Evolutionary conservation across 2,329 filamentous ascomycete species (phyloP), one percentile per base, ranked within the genome.

Genomic region (Diplodia scrobiculata): DNA sequence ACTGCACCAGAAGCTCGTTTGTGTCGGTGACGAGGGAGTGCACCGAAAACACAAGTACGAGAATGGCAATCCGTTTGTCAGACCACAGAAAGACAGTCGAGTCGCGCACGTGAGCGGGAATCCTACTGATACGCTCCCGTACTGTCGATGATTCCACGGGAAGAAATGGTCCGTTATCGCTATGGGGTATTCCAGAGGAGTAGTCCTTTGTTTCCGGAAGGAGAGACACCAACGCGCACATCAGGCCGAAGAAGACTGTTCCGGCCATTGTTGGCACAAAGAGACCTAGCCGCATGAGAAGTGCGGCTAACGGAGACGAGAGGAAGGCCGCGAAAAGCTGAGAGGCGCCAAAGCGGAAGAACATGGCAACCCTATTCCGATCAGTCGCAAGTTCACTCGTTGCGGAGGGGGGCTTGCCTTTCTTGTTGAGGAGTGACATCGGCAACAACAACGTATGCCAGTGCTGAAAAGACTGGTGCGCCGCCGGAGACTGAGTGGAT

Each of bases 1-100:
- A 86, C 70, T 87, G 85, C 2, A 86, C 70, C 5, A 84, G 67
- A 25, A 83, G 67, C 3, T 78, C 76, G 7, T 48, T 47, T 29
- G 66, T 63, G 25, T 60, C 69, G 65, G 9, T 13, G 1, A 65
- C 27, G 10, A 76, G 70, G 25, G 72, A 68, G 64, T 76, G 74
- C 27, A 71, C 36, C 19, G 69, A 32, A 68, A 75, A 77, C 13
- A 72, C 67, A 19, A 71, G 29, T 50, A 75, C 69, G 9, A 77
- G 69, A 1, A 71, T 66, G n/a, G 71, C 59, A n/a, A 79, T 66
- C 17, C 76, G 72, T 59, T 67, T 70, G 66, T 77, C 76, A 1
- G 69, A 51, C 10, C 68, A 67, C 3, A 78, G 68, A 68, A 77
- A 77, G 36, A 67, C 52, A 25, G 70, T 68, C 1, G 74, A 69